These are phyloP conservation scores for Cenchrus fungigraminus DNA, from an alignment of 176 grass and related monocot species.

Conservation along the genomic window DNA sequence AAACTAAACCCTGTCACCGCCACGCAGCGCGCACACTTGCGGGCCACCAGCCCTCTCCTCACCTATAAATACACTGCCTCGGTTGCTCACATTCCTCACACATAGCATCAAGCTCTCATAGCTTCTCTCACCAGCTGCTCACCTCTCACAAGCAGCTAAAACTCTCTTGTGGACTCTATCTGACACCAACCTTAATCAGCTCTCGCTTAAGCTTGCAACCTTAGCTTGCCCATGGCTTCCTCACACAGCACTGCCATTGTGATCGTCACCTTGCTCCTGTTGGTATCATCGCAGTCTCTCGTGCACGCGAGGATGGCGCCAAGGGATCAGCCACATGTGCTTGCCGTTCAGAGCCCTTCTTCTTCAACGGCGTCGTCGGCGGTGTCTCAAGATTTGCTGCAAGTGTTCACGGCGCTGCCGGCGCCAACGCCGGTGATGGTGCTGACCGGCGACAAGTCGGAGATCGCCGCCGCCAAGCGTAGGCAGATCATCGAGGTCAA, in stretches of 20 bases:
- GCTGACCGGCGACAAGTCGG: neutral
- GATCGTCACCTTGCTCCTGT: conserved; percentile 33
- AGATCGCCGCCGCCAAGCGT: neutral
- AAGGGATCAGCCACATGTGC: neutral
- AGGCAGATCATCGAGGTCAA: conserved; percentile 18
- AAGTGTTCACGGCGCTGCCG: conserved; percentile 13
- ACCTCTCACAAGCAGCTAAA: neutral
- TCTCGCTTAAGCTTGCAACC: neutral
- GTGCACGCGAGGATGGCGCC: conserved; percentile 47
- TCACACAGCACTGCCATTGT: conserved; percentile 26
- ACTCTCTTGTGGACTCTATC: too few species aligned
- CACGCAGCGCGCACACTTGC: conserved; percentile 15
- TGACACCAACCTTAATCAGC: neutral
- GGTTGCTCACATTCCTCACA: conserved; percentile 24
- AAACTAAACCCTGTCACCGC: neutral
- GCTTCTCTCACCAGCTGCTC: neutral
- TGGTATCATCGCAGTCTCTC: conserved; percentile 1
- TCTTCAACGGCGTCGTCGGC: neutral
- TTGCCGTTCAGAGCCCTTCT: neutral
- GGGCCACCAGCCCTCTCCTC: neutral
- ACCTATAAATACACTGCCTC: conserved; percentile 42
- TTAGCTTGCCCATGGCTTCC: conserved; percentile 37
- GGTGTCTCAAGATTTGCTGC: neutral
- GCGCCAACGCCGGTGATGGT: neutral
- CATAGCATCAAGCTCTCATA: conserved; percentile 25